Conservation (phyloP, 495 filamentous ascomycete species). For the Aspergillus nidulans region DNA sequence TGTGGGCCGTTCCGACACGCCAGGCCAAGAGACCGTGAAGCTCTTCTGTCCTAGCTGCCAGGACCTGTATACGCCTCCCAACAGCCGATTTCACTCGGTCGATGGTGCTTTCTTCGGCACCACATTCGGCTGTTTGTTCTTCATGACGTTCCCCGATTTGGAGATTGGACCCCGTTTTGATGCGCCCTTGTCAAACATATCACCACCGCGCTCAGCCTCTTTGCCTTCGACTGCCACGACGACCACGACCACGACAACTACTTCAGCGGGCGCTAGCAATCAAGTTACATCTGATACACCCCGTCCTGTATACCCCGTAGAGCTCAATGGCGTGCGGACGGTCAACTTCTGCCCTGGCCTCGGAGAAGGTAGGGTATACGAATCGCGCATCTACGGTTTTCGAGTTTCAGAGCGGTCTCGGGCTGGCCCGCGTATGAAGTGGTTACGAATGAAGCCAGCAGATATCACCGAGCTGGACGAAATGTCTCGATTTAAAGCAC, state of each 20-base stretch:
- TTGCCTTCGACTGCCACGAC: slow-evolving; percentile 13
- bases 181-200: slow-evolving; percentile 12
- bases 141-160: slow-evolving; percentile 96
- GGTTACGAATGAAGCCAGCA: slow-evolving; percentile 79
- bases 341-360: slow-evolving; percentile 84
- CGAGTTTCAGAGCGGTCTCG: slow-evolving; percentile 81
- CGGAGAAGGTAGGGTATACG: slow-evolving; percentile 79
- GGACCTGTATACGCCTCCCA: slow-evolving; percentile 95
- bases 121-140: slow-evolving; percentile 90
- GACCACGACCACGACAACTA: slow-evolving; percentile 16
- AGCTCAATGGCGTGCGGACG: slow-evolving; percentile 80
- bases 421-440: slow-evolving; percentile 91
- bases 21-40: slow-evolving; percentile 96
- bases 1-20: slow-evolving; percentile 87
- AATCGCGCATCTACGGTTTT: slow-evolving; percentile 95
- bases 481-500: slow-evolving; percentile 46
- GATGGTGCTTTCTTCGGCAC: slow-evolving; percentile 98
- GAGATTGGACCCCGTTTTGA: slow-evolving; percentile 54
- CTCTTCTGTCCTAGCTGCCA: slow-evolving; percentile 95
- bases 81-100: slow-evolving; percentile 95
- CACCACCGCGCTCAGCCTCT: slow-evolving; percentile 33
- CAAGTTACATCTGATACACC: slow-evolving; percentile 23
- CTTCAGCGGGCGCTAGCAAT: slow-evolving; percentile 16
- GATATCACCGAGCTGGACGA: slow-evolving; percentile 83
- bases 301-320: slow-evolving; percentile 45